These are phyloP conservation scores for Ulota crispa DNA, from an alignment of 225 moss, liverwort and hornwort species.

Conservation along the genomic window DNA sequence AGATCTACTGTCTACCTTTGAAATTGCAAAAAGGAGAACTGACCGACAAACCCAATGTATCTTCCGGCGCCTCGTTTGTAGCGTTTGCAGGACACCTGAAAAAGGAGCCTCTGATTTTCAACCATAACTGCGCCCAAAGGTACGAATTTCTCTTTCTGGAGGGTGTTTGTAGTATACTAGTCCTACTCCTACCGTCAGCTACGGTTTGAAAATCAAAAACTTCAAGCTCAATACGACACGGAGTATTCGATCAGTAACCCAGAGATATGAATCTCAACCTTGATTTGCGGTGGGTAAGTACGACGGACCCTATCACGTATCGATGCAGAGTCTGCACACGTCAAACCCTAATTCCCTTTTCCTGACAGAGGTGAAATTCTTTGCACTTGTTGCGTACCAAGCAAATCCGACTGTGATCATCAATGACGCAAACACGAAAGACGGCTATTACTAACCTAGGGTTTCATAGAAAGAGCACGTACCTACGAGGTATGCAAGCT, in stretches of 20 bases:
- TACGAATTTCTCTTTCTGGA: constrained; percentile 2
- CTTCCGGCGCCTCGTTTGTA: constrained; percentile 22
- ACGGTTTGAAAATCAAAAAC: constrained; percentile 1
- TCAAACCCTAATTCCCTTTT: not conserved
- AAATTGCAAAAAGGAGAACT: constrained; percentile 21
- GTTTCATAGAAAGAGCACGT: not conserved
- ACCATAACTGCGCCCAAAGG: constrained; percentile 6
- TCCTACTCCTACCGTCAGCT: not conserved
- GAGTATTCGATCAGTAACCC: constrained; percentile 9
- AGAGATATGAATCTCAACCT: constrained; percentile 5
- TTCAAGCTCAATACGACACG: not conserved
- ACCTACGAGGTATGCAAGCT: not conserved
- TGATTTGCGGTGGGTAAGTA: not conserved
- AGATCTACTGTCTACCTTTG: constrained; percentile 17
- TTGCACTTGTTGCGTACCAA: not conserved
- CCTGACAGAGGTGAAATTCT: not conserved
- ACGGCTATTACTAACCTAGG: not conserved
- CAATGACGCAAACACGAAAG: not conserved
- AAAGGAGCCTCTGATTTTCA: constrained; percentile 9
- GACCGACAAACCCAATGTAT: constrained; percentile 24
- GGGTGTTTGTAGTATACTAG: not conserved
- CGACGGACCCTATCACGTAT: not conserved
- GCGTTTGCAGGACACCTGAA: constrained; percentile 34
- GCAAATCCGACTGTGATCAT: not conserved
- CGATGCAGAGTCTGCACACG: not conserved